Percentiles rank a stretch among this genome's conserved stretches.
phyloP scores from a whole-genome alignment of 345 rosid species.

The Ailanthus altissimus region DNA sequence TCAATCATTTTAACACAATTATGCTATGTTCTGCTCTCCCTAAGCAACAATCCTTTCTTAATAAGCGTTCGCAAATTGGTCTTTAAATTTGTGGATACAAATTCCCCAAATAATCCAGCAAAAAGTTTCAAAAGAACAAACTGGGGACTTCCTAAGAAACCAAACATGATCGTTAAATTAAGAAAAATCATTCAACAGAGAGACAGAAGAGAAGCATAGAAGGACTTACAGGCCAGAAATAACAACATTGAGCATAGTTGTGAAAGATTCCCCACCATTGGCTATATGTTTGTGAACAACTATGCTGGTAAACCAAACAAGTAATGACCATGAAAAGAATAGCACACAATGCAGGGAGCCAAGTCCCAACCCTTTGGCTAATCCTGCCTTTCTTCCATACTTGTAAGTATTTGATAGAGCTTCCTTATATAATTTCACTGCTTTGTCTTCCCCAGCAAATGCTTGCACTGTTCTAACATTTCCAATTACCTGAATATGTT shows the following conservation, averaged over 20 bases:
- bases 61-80: background rate
- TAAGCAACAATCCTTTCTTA: too few relatives aligned
- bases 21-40: too few relatives aligned
- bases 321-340: slow-evolving; percentile 92
- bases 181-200: background rate
- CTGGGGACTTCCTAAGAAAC: too few relatives aligned
- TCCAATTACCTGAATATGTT: slow-evolving; percentile 70
- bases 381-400: slow-evolving; percentile 83
- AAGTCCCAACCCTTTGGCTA: slow-evolving; percentile 89
- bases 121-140: too few relatives aligned
- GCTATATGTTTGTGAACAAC: slow-evolving; percentile 82
- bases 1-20: too few relatives aligned
- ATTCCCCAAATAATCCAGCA: background rate
- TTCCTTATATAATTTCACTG: slow-evolving; percentile 64
- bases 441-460: slow-evolving; percentile 89
- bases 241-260: slow-evolving; percentile 98
- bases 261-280: slow-evolving; percentile 88
- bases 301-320: slow-evolving; percentile 89
- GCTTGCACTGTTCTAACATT: slow-evolving; percentile 98
- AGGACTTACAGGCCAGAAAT: slow-evolving; percentile 84
- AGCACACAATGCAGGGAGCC: slow-evolving; percentile 84
- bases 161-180: too few relatives aligned
- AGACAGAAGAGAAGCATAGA: background rate
- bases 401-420: slow-evolving; percentile 71
- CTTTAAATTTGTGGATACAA: background rate